Percentiles rank a stretch among this genome's conserved stretches.
These are phyloP conservation scores for Collybiopsis luxurians DNA, from an alignment of 768 basidiomycete species.

Conservation along the genomic window DNA sequence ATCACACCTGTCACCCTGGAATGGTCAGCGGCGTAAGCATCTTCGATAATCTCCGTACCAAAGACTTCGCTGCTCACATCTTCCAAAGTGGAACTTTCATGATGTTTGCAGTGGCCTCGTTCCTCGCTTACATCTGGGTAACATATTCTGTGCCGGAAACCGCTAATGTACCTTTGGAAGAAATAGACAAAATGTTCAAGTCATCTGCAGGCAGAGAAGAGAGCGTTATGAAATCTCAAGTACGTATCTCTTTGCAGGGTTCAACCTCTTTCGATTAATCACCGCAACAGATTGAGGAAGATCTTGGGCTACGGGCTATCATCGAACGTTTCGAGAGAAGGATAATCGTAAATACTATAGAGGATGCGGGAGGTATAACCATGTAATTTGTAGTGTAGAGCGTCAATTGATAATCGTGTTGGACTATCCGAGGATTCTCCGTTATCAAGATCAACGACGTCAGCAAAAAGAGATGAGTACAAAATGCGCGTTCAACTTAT, in stretches of 20 bases:
- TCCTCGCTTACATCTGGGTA: slow-evolving; percentile 68
- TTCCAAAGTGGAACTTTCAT: slow-evolving; percentile 60
- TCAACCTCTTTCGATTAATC: background rate
- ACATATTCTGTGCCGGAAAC: slow-evolving; percentile 73
- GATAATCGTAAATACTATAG: no score
- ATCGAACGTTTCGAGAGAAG: background rate
- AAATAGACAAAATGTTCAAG: slow-evolving; percentile 68
- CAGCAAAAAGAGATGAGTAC: background rate
- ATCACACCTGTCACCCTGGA: slow-evolving; percentile 67
- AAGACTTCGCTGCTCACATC: background rate
- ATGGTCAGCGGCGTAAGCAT: slow-evolving; percentile 52
- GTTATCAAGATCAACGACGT: no score
- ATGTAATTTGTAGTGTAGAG: no score
- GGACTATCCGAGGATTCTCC: no score
- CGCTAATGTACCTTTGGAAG: slow-evolving; percentile 71
- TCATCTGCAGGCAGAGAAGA: slow-evolving; percentile 60
- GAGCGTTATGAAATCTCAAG: slow-evolving; percentile 46
- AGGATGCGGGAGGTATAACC: no score
- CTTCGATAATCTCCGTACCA: slow-evolving; percentile 13
- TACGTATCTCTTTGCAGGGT: slow-evolving; percentile 19
- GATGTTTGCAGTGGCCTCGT: slow-evolving; percentile 62
- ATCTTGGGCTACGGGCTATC: background rate
- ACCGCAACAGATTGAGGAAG: background rate
- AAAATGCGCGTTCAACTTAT: background rate
- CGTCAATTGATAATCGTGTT: no score